Percentiles rank a stretch among this genome's conserved stretches.
Evolutionary conservation across 208 protist genomes (phyloP).

Genomic region (Lotmaria passim): DNA sequence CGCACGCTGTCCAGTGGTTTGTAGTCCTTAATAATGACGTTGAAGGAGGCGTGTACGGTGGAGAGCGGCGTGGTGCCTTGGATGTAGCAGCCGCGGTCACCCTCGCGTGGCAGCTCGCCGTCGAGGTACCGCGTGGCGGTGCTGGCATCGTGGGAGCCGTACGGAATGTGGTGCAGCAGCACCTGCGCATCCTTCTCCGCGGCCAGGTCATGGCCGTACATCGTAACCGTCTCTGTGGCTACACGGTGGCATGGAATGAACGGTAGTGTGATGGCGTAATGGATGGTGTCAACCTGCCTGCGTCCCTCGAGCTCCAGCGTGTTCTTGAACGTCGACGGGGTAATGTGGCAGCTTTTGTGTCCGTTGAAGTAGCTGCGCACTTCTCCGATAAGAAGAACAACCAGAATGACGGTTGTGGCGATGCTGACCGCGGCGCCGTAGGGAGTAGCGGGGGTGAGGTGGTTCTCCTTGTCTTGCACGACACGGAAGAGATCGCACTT

Average conservation of each 20-base stretch:
- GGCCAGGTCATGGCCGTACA: neutral
- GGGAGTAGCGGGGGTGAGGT: conserved; percentile 34
- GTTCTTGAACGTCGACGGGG: conserved; percentile 33
- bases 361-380: conserved; percentile 32
- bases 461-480: conserved; percentile 46
- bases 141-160: conserved; percentile 3
- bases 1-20: conserved; percentile 9
- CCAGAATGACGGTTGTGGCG: conserved; percentile 22
- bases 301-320: conserved; percentile 9
- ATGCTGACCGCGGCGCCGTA: conserved; percentile 32
- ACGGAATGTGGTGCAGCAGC: conserved; percentile 24
- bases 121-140: conserved; percentile 2
- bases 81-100: conserved; percentile 33
- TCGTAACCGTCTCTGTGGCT: conserved; percentile 13
- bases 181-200: conserved; percentile 2
- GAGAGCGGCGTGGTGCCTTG: conserved; percentile 25
- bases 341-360: conserved; percentile 40
- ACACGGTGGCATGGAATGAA: conserved; percentile 33
- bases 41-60: conserved; percentile 20
- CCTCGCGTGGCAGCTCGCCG: conserved; percentile 18
- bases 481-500: conserved; percentile 48
- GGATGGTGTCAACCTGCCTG: conserved; percentile 18
- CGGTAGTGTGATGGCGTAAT: conserved; percentile 32
- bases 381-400: conserved; percentile 30
- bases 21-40: conserved; percentile 30